These are phyloP conservation scores for Neocatenulostroma microsporum DNA, from an alignment of 2,329 filamentous ascomycete genomes.

Conservation along the genomic window DNA sequence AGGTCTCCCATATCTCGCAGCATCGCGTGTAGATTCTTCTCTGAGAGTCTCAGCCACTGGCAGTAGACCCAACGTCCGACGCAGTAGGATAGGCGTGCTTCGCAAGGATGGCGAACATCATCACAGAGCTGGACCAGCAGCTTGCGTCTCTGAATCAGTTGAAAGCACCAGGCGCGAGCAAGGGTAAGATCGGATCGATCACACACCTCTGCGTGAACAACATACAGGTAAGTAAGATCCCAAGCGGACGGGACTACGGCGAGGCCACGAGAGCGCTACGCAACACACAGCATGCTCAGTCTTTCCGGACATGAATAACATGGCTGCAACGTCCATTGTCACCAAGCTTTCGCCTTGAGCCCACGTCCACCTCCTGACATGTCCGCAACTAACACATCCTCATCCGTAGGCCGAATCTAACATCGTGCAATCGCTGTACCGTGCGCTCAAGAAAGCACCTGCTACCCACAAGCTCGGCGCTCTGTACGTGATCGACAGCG, in stretches of 20 bases:
- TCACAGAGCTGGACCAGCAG: constrained; percentile 83
- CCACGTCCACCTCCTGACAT: too few relatives aligned
- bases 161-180: constrained; percentile 90
- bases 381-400: too few relatives aligned
- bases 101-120: constrained; percentile 51
- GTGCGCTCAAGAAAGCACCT: constrained; percentile 91
- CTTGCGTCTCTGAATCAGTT: constrained; percentile 85
- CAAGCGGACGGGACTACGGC: too few relatives aligned
- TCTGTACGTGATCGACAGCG: constrained; percentile 99
- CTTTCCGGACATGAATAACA: too few relatives aligned
- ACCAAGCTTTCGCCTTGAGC: too few relatives aligned
- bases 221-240: constrained; percentile 74
- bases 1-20: neutral
- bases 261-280: too few relatives aligned
- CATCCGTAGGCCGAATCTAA: constrained; percentile 94
- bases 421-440: constrained; percentile 92
- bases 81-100: constrained; percentile 10
- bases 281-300: too few relatives aligned
- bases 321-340: too few relatives aligned
- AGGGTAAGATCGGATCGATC: constrained; percentile 80
- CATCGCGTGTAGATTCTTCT: constrained; percentile 1
- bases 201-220: constrained; percentile 82
- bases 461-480: constrained; percentile 96
- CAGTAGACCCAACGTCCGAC: neutral
- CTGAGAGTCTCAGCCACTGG: constrained; percentile 1